phyloP scores from a whole-genome alignment of 1,139 yeast genomes.

The Groenewaldozyma auringiensis region DNA sequence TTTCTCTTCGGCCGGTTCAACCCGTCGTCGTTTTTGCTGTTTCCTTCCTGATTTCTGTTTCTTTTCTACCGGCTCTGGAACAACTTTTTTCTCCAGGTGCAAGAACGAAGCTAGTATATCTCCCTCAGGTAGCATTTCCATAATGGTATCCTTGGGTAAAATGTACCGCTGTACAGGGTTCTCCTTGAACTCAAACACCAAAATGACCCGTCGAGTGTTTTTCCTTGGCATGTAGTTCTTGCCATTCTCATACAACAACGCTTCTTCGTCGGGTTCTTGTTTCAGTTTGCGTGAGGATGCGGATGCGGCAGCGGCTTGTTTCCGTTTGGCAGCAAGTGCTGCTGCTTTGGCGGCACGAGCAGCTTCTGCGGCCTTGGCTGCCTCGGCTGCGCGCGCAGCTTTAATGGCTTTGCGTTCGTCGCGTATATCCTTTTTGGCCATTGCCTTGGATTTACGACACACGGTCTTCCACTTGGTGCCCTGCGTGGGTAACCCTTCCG shows the following conservation, averaged over 20 bases:
- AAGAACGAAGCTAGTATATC: conserved; percentile 61
- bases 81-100: conserved; percentile 43
- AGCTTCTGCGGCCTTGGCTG: neutral
- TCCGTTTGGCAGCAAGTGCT: neutral
- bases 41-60: conserved; percentile 23
- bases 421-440: conserved; percentile 2
- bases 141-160: conserved; percentile 67
- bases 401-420: neutral
- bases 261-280: neutral
- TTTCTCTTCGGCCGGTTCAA: conserved; percentile 11
- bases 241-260: neutral
- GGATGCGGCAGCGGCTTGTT: neutral
- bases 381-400: neutral
- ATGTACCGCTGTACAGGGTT: conserved; percentile 66
- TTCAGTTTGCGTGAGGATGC: neutral
- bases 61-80: conserved; percentile 19
- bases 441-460: neutral
- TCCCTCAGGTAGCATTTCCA: conserved; percentile 49
- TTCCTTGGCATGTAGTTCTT: conserved; percentile 15
- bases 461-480: neutral
- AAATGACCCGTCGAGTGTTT: conserved; percentile 50
- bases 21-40: conserved; percentile 16
- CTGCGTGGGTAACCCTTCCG: neutral
- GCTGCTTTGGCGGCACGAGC: neutral
- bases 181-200: conserved; percentile 80